phyloP scores from a whole-genome alignment of 371 early-diverging fungal species.

The Dichotomocladium elegans region DNA sequence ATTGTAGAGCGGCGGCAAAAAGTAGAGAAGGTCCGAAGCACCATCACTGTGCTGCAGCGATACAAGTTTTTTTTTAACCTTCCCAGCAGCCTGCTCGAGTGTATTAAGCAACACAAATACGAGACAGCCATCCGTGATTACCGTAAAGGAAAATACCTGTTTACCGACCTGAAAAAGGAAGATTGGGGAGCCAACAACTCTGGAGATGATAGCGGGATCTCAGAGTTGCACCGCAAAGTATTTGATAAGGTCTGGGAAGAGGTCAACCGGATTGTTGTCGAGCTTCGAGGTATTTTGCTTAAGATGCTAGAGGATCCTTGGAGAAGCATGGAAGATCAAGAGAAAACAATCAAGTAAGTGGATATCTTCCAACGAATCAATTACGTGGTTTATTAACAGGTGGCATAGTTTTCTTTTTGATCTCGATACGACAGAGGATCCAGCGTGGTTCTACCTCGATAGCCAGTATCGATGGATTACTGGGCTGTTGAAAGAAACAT shows the following conservation, averaged over 20 bases:
- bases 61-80: constrained; percentile 95
- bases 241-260: constrained; percentile 95
- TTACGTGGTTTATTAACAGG: too few relatives aligned
- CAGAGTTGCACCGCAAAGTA: constrained; percentile 72
- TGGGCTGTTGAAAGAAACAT: constrained; percentile 66
- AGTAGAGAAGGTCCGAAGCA: constrained; percentile 87
- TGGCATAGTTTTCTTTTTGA: constrained; percentile 74
- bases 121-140: constrained; percentile 94
- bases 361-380: neutral
- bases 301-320: constrained; percentile 75
- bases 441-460: constrained; percentile 88
- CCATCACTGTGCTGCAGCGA: constrained; percentile 83
- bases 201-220: constrained; percentile 24
- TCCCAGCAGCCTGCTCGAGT: constrained; percentile 81
- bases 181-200: constrained; percentile 15
- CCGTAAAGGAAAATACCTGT: constrained; percentile 83
- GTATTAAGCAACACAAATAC: constrained; percentile 78
- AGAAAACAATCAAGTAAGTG: constrained; percentile 77
- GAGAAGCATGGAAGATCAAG: constrained; percentile 85
- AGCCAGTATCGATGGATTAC: constrained; percentile 87
- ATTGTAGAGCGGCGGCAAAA: constrained; percentile 81
- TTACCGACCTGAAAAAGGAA: constrained; percentile 39
- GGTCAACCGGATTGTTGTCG: constrained; percentile 78
- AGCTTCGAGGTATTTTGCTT: constrained; percentile 69
- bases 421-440: constrained; percentile 79